Base-by-base conservation (phyloP, 2,329 filamentous ascomycete species). In the Aspergillus luchuensis region DNA sequence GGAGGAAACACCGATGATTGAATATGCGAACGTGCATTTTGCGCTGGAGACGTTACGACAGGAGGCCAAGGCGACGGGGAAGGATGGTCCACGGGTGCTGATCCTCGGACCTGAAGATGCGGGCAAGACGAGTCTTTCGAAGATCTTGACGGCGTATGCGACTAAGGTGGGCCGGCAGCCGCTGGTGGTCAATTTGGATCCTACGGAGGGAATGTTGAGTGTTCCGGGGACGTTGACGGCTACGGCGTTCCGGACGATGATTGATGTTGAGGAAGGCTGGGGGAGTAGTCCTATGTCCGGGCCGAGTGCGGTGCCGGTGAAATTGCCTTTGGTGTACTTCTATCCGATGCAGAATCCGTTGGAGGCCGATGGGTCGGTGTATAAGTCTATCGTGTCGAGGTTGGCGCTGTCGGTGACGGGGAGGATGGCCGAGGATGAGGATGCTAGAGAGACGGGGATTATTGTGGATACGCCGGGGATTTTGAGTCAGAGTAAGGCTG, bases 261-360 rank as follows among this genome's bases (percentile, higher is more conserved):
- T 98, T 79, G 94, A 98, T 75, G 84, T 96, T 1, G 91, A 94
- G 70, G 89, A 92, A 63, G 91, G 91, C 19, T 97, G 92, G 88
- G 95, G 95, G 8, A 91, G 86, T 66, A 93, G 91, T 68, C 93
- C 94, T 0, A 96, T 93, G 69, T 96, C 91, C 66, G 95, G 94
- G 0, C 93, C 95, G 0, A 95, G 90, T 67, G 86, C 88, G 0
- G 88, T 96, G 17, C 93, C 94, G 0, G 91, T 97, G 56, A 98
- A 97, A 80, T 82, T 97, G 68, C 95, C 95, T 5, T 80, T 99
- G 57, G 92, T 94, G 28, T 96, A 97, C 73, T 91, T 92, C 76
- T 96, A 91, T 74, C 94, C 95, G 15, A 81, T 90, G 64, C 83
- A 86, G 56, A 87, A 83, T 63, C 85, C 91, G 19, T 65, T 79